Conservation (phyloP, 345 rosid species). For the Eucalyptus cloeziana region DNA sequence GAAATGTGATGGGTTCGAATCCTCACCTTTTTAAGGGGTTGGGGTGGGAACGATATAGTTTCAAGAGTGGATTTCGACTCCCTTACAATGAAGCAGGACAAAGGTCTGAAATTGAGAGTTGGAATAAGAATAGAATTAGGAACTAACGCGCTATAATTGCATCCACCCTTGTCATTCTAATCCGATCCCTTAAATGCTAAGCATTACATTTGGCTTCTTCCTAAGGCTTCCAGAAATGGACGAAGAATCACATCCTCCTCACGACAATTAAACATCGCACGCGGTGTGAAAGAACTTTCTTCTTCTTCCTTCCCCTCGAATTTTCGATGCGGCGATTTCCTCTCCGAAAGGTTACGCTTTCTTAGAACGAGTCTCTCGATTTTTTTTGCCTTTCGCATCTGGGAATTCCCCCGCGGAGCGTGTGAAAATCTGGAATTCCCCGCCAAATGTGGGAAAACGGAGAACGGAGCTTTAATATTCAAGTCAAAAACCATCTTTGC, state of each 20-base stretch:
- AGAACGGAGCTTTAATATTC: not conserved
- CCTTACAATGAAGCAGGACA: too few relatives aligned
- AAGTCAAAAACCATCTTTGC: not conserved
- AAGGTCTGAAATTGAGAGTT: too few relatives aligned
- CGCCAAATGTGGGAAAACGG: not conserved
- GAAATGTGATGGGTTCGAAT: too few relatives aligned
- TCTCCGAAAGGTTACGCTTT: not conserved
- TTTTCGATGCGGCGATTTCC: not conserved
- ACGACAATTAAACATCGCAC: not conserved
- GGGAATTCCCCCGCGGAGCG: not conserved
- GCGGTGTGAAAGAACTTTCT: not conserved
- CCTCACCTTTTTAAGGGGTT: too few relatives aligned
- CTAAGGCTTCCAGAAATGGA: not conserved
- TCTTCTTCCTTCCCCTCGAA: not conserved
- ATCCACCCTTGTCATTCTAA: not conserved
- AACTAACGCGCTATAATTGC: not conserved
- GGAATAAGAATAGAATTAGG: too few relatives aligned
- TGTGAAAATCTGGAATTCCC: not conserved
- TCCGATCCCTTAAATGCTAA: not conserved
- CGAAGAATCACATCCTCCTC: not conserved
- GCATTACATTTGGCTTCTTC: not conserved
- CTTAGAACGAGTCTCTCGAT: not conserved
- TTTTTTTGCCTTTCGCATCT: not conserved
- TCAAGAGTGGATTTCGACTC: too few relatives aligned
- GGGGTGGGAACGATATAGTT: too few relatives aligned